Conservation (phyloP, 257 asterid genomes). For the Fraxinus pennsylvanica region DNA sequence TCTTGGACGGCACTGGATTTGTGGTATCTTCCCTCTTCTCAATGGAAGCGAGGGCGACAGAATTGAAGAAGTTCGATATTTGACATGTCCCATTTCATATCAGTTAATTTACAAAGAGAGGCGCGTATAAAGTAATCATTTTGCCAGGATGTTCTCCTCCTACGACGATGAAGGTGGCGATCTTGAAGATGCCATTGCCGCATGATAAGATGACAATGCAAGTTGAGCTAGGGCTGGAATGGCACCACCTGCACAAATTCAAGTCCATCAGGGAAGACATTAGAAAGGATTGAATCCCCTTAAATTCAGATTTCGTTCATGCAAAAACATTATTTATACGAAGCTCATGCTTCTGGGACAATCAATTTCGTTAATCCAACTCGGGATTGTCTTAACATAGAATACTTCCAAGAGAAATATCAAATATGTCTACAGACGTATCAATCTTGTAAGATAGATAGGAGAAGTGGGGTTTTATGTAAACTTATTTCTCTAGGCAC, state of each 20-base stretch:
- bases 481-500: neutral
- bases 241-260: constrained; percentile 74
- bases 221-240: constrained; percentile 86
- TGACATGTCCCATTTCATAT: neutral
- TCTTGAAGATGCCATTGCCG: constrained; percentile 53
- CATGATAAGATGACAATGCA: constrained; percentile 83
- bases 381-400: neutral
- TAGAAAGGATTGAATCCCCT: constrained; percentile 1
- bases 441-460: neutral
- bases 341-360: neutral
- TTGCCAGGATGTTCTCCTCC: constrained; percentile 20
- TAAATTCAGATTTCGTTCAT: neutral
- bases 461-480: neutral
- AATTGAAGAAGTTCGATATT: neutral
- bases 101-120: neutral
- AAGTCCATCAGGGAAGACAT: constrained; percentile 16
- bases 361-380: neutral
- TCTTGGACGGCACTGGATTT: neutral
- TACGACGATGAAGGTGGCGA: constrained; percentile 54
- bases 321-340: neutral
- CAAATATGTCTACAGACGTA: neutral
- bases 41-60: neutral
- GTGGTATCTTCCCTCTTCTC: neutral
- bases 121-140: neutral
- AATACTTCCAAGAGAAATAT: neutral